phyloP scores from a whole-genome alignment of 371 early-diverging fungal genomes.

The Mucor racemosus region DNA sequence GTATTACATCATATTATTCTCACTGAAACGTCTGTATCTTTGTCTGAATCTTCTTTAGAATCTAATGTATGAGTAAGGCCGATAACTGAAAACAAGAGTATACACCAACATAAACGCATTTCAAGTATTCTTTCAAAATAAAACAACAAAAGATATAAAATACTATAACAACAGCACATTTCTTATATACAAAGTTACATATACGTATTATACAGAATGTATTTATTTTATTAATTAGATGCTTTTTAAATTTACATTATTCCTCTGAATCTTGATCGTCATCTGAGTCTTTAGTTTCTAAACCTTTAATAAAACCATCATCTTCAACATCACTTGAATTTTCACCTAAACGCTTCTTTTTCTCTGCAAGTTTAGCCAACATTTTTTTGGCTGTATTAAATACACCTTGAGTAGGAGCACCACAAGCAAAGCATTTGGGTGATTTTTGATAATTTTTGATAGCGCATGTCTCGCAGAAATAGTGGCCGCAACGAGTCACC shows the following conservation, averaged over 20 bases:
- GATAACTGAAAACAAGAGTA: not conserved
- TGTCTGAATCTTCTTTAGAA: too few relatives aligned
- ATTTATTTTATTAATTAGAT: not conserved
- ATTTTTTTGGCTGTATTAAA: conserved; percentile 87
- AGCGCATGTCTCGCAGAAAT: conserved; percentile 96
- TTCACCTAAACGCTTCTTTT: conserved; percentile 38
- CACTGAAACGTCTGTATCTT: too few relatives aligned
- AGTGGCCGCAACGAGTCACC: conserved; percentile 92
- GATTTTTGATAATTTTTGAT: conserved; percentile 77
- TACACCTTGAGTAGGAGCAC: conserved; percentile 81
- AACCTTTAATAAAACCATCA: conserved; percentile 39
- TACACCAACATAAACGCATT: not conserved
- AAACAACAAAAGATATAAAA: not conserved
- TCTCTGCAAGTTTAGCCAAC: conserved; percentile 65
- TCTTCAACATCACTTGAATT: conserved; percentile 39
- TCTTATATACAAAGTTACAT: not conserved
- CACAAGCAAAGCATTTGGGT: conserved; percentile 93
- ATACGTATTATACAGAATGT: not conserved
- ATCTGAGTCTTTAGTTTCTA: conserved; percentile 30
- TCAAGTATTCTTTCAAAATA: not conserved
- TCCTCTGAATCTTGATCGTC: conserved; percentile 13
- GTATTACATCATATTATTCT: not conserved
- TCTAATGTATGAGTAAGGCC: not conserved
- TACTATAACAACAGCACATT: not conserved
- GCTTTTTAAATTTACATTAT: not conserved